Evolutionary conservation across 139 green algal genomes (phyloP).

Genomic region (Microglena sp.): DNA sequence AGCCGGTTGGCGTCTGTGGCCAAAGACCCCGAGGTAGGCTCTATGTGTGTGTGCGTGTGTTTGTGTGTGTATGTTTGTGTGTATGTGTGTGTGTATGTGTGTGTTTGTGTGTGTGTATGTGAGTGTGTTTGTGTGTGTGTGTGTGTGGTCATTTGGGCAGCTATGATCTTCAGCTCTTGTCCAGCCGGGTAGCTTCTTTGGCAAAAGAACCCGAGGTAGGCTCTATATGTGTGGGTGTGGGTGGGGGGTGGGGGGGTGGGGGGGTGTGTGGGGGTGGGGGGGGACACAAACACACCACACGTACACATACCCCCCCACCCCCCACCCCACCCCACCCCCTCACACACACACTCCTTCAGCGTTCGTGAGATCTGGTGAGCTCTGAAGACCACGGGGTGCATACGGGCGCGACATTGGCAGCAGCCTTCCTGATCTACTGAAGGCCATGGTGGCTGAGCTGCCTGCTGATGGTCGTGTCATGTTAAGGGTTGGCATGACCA

Average conservation of each 20-base stretch:
- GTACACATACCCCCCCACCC: no score
- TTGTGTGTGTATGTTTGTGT: not conserved
- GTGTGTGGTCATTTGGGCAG: slow-evolving; percentile 24
- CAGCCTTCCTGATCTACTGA: slow-evolving; percentile 58
- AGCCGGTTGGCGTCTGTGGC: not conserved
- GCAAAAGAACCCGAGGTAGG: slow-evolving; percentile 48
- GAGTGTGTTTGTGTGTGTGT: not conserved
- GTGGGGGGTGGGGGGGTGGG: not conserved
- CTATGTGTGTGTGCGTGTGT: not conserved
- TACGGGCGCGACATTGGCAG: slow-evolving; percentile 81
- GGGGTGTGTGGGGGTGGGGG: not conserved
- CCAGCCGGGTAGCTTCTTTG: slow-evolving; percentile 41
- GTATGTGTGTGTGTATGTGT: not conserved
- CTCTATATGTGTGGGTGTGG: not conserved
- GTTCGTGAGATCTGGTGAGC: slow-evolving; percentile 85
- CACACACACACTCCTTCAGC: no score
- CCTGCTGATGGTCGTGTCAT: slow-evolving; percentile 64
- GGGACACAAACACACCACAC: no score
- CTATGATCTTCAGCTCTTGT: slow-evolving; percentile 55
- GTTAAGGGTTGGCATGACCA: slow-evolving; percentile 90
- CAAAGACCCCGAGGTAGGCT: not conserved
- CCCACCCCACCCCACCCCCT: no score
- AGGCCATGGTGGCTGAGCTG: slow-evolving; percentile 50
- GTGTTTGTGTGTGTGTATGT: not conserved
- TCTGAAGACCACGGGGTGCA: slow-evolving; percentile 81